phyloP scores from a whole-genome alignment of 371 early-diverging fungal species.

The Mucor mucedo region DNA sequence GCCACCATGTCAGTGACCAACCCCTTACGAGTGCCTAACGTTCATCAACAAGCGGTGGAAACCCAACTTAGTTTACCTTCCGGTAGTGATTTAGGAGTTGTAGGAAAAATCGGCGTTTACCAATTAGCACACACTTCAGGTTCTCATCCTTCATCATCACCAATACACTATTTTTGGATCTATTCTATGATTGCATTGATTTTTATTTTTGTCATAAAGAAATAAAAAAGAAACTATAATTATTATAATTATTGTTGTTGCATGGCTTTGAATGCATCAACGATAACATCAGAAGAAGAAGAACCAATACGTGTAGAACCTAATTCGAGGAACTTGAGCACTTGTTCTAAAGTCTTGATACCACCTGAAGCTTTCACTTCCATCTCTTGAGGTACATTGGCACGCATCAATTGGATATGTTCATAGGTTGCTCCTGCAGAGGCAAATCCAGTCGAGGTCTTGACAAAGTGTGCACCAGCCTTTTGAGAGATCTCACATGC shows the following conservation, averaged over 20 bases:
- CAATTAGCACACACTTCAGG: conserved; percentile 15
- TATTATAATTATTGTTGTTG: conserved; percentile 8
- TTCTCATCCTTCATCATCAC: background rate
- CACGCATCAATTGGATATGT: conserved; percentile 63
- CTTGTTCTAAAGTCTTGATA: conserved; percentile 65
- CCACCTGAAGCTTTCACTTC: conserved; percentile 74
- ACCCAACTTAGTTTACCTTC: conserved; percentile 15
- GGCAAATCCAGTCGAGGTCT: conserved; percentile 73
- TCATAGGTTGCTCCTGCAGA: conserved; percentile 61
- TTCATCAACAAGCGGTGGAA: conserved; percentile 2
- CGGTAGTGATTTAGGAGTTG: conserved; percentile 18
- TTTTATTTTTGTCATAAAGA: background rate
- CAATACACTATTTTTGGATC: background rate
- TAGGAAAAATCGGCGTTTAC: conserved; percentile 24
- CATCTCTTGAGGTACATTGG: conserved; percentile 44
- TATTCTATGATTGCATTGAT: background rate
- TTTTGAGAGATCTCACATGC: conserved; percentile 57
- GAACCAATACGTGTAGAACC: conserved; percentile 69
- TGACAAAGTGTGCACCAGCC: conserved; percentile 72
- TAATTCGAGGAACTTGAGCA: conserved; percentile 59
- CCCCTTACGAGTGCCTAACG: conserved; percentile 3
- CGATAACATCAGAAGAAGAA: conserved; percentile 62
- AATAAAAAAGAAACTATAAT: too few relatives aligned
- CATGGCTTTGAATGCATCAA: conserved; percentile 58
- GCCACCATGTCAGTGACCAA: background rate